Evolutionary conservation across 129 eudicot genomes (phyloP).

Genomic region (Ambrosia trifida): DNA sequence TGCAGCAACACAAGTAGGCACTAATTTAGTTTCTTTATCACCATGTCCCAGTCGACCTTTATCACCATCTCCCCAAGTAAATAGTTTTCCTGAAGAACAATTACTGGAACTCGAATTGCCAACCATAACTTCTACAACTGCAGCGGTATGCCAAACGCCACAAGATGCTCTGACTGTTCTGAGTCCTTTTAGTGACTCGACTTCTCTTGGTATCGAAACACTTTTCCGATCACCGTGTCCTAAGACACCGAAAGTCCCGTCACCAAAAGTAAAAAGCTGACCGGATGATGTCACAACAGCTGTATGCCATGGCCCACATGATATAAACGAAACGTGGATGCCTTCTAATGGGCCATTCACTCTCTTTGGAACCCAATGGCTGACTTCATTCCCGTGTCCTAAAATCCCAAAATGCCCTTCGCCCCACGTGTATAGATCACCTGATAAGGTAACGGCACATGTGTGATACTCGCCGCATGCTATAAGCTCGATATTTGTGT

Average conservation of each 20-base stretch:
- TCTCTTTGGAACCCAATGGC: constrained; percentile 86
- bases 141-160: constrained; percentile 98
- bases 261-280: constrained; percentile 87
- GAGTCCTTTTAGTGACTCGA: constrained; percentile 65
- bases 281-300: constrained; percentile 74
- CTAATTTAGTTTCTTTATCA: constrained; percentile 59
- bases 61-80: constrained; percentile 99
- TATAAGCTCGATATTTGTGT: constrained; percentile 63
- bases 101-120: constrained; percentile 40
- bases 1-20: constrained; percentile 62
- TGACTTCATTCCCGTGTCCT: constrained; percentile 74
- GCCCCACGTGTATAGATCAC: constrained; percentile 95
- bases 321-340: constrained; percentile 57
- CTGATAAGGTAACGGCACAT: constrained; percentile 82
- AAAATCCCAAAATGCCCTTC: constrained; percentile 77
- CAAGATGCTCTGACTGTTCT: constrained; percentile 73
- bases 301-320: constrained; percentile 99
- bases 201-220: constrained; percentile 65
- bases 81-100: constrained; percentile 62
- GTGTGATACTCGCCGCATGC: constrained; percentile 93
- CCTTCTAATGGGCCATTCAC: constrained; percentile 76
- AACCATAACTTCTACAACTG: constrained; percentile 64
- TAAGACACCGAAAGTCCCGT: constrained; percentile 89
- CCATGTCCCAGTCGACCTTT: constrained; percentile 85
- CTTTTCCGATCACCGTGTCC: constrained; percentile 72